A percentile compares a stretch with the other conserved stretches of the same genome.
These are phyloP conservation scores for Thuja plicata DNA, from an alignment of 83 land plant genomes.

Conservation along the genomic window DNA sequence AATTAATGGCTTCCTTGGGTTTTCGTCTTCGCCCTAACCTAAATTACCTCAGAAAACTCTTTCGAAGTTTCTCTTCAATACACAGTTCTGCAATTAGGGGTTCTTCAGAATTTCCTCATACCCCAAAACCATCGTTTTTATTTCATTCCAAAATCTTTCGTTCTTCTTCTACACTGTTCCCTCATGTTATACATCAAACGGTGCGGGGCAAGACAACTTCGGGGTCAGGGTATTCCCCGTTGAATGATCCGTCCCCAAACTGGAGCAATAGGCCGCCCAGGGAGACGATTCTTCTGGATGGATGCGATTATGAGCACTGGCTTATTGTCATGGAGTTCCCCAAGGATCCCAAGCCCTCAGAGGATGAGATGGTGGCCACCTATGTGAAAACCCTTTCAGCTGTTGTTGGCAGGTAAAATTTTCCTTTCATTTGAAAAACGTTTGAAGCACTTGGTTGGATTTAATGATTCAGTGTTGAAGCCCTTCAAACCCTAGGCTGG, in stretches of 20 bases:
- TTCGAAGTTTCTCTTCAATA: not conserved
- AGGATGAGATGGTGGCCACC: conserved; percentile 51
- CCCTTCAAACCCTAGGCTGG: not conserved
- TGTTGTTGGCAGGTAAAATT: conserved; percentile 54
- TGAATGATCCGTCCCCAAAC: conserved; percentile 75
- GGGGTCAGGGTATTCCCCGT: conserved; percentile 60
- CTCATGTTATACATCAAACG: not conserved
- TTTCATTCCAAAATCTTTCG: not conserved
- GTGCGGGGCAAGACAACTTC: conserved; percentile 42
- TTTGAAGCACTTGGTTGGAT: not conserved
- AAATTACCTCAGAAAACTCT: not conserved
- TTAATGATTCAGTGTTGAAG: not conserved
- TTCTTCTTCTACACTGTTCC: not conserved
- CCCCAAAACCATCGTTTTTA: not conserved
- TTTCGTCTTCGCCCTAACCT: conserved; percentile 10
- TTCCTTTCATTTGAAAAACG: not conserved
- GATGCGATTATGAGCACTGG: conserved; percentile 85
- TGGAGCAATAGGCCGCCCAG: conserved; percentile 77
- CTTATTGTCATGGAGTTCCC: conserved; percentile 78
- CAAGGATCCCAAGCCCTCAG: conserved; percentile 46
- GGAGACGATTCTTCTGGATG: conserved; percentile 67
- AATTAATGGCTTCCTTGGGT: not conserved
- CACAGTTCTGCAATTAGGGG: not conserved
- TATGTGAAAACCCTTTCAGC: conserved; percentile 65
- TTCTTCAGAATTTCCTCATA: not conserved